Base-by-base conservation (phyloP, 345 rosid species). In the Alliaria petiolata region DNA sequence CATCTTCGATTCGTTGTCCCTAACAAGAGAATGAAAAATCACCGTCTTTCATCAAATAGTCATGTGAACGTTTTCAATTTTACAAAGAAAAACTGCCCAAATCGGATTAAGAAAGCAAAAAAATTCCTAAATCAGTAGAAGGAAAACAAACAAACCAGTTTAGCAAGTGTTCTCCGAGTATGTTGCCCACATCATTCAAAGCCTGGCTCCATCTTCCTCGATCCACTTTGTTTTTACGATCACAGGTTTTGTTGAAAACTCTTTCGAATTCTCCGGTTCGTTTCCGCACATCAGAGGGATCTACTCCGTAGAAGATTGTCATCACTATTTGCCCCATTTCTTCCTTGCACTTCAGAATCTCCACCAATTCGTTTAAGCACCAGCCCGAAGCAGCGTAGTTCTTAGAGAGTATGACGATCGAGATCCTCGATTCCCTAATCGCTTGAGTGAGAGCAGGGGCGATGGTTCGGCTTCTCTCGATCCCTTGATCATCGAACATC, bases 361-460 rank as follows among this genome's bases (percentile, higher is more conserved):
- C 45, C 10, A 53, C 8, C 14, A 76, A 33, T 16, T 76, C 79
- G 4, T 62, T 65, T 52, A 76, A 20, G 17, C 75, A 75, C 74
- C 79, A 75, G 4, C 61, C 16, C 3, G 74, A 75, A 0, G 79
- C 61, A 15, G 52, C 79, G 4, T 52, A 68, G 4, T 53, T n/a
- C 3, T 35, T 16, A 0, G 79, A 52, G 14, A 75, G 58, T 13
- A 76, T 44, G 16, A 76, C 47, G 4, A 76, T 35, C 0, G 70
- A 62, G 62, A 76, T 28, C 33, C 17, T 69, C 0, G 79, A 76
- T 42, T 33, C 52, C 6, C n/a, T 66, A 0, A 76, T 69, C 28
- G 65, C 75, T 16, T 11, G 16, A 0, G 45, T 8, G 38, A 76
- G 51, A 5, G 31, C 34, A 11, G 19, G 58, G 2, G 30, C 19